These are phyloP conservation scores for Trichoderma aggressivum DNA, from an alignment of 2,329 filamentous ascomycete species.

Conservation along the genomic window DNA sequence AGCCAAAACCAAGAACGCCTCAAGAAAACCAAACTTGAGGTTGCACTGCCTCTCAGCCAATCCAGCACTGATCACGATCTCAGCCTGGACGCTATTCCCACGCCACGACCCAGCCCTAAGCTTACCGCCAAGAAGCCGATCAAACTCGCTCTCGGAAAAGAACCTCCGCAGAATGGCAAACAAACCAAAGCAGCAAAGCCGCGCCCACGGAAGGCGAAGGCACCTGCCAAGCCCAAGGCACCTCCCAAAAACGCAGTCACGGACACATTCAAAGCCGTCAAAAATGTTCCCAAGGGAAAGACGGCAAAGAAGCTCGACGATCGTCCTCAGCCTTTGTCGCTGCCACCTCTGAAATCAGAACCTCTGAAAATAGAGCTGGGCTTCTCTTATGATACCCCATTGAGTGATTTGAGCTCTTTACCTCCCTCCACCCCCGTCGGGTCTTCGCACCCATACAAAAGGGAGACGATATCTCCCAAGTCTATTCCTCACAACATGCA, in stretches of 20 bases:
- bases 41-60: conserved; percentile 29
- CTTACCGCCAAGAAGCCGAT: conserved; percentile 49
- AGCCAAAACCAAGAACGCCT: conserved; percentile 39
- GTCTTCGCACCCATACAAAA: neutral
- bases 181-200: conserved; percentile 29
- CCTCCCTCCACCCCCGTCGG: conserved; percentile 25
- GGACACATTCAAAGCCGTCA: conserved; percentile 44
- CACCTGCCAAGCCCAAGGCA: conserved; percentile 34
- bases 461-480: conserved; percentile 43
- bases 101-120: conserved; percentile 56
- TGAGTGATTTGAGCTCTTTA: conserved; percentile 22
- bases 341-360: conserved; percentile 28
- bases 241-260: conserved; percentile 40
- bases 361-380: conserved; percentile 18
- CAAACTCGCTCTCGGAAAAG: conserved; percentile 44
- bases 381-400: neutral
- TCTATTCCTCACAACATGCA: conserved; percentile 41
- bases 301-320: conserved; percentile 23
- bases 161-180: conserved; percentile 20
- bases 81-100: conserved; percentile 51
- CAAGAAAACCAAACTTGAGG: conserved; percentile 35
- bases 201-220: conserved; percentile 33
- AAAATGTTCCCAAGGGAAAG: conserved; percentile 30
- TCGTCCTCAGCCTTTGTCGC: conserved; percentile 3
- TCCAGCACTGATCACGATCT: conserved; percentile 37